phyloP scores from a whole-genome alignment of 805 yeast genomes.

The Saturnispora hagleri region DNA sequence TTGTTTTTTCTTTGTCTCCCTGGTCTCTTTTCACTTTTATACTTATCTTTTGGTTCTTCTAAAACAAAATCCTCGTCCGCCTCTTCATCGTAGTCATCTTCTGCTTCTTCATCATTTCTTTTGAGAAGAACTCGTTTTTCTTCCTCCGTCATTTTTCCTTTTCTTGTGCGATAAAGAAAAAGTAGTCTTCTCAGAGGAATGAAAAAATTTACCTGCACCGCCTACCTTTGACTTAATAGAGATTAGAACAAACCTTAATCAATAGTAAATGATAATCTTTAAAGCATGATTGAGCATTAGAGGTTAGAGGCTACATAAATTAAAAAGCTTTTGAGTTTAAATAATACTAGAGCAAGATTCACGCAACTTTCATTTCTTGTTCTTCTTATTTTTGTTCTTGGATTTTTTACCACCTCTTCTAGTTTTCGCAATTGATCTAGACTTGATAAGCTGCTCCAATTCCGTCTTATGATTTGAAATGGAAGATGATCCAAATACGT shows the following conservation, averaged over 20 bases:
- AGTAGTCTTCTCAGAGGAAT: background rate
- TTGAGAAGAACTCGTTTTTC: background rate
- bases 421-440: background rate
- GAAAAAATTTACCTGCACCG: background rate
- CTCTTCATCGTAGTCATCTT: conserved; percentile 6
- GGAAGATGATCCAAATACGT: background rate
- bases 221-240: background rate
- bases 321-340: too few species aligned
- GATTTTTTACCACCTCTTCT: conserved; percentile 4
- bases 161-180: background rate
- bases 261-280: too few species aligned
- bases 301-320: too few species aligned
- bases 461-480: background rate
- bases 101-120: conserved; percentile 1
- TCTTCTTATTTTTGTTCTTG: background rate
- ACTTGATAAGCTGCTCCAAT: conserved; percentile 1
- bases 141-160: conserved; percentile 1
- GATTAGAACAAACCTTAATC: too few species aligned
- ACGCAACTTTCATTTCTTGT: background rate
- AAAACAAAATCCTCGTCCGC: conserved; percentile 7
- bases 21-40: background rate
- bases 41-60: background rate
- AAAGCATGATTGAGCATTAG: too few species aligned
- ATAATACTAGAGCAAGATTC: too few species aligned
- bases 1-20: background rate